A percentile compares a stretch with the other conserved stretches of the same genome.
phyloP scores from a whole-genome alignment of 169 alveolate genomes.

The Babesia gibsoni region DNA sequence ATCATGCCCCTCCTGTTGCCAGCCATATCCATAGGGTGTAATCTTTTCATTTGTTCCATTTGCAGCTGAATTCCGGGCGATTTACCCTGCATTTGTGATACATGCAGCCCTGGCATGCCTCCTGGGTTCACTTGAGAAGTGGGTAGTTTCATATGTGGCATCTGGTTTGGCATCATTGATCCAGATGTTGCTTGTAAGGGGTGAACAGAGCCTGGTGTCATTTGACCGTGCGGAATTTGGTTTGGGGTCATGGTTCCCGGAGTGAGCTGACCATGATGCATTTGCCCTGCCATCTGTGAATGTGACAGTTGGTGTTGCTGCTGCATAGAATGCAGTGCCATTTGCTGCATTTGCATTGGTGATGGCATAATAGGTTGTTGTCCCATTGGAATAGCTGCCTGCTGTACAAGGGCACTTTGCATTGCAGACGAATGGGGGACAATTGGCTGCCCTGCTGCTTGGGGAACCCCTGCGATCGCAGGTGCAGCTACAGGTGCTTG shows the following conservation, averaged over 20 bases:
- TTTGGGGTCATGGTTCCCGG: conserved; percentile 15
- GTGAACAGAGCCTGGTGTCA: neutral
- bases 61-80: conserved; percentile 13
- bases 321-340: neutral
- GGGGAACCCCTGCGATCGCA: neutral
- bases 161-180: conserved; percentile 2
- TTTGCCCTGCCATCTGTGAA: conserved; percentile 12
- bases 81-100: conserved; percentile 3
- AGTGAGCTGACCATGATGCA: neutral
- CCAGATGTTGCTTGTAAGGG: neutral
- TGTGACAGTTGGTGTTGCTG: neutral
- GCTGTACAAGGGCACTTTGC: no score
- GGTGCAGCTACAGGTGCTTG: neutral
- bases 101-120: neutral
- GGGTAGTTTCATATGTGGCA: no score
- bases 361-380: no score
- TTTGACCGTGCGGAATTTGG: neutral
- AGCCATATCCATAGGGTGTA: conserved; percentile 3
- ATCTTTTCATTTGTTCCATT: conserved; percentile 24
- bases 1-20: conserved; percentile 20
- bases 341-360: neutral
- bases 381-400: no score
- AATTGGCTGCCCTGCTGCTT: neutral
- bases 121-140: conserved; percentile 18
- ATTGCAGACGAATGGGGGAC: no score